phyloP scores from a whole-genome alignment of 176 grass and related monocot species.

The Oryza coarctata region DNA sequence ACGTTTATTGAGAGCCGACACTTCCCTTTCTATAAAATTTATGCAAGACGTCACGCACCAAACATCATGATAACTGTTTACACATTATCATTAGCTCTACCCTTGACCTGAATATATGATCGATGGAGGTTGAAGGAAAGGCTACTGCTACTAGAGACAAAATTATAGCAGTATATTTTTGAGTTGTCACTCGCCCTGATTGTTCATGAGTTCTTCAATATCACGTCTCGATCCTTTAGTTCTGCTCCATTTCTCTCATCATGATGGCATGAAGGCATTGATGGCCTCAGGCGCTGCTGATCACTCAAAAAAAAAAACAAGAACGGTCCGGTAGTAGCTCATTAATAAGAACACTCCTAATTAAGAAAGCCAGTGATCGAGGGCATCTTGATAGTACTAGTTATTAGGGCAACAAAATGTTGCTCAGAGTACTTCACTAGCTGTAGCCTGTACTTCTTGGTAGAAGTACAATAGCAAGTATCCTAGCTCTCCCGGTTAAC shows the following conservation, averaged over 20 bases:
- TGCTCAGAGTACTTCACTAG: not conserved
- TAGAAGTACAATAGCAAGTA: not conserved
- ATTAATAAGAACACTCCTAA: not conserved
- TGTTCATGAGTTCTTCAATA: constrained; percentile 33
- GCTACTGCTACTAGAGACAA: constrained; percentile 15
- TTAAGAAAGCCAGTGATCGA: not conserved
- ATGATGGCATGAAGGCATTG: constrained; percentile 26
- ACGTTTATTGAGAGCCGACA: not conserved
- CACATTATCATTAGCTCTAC: not conserved
- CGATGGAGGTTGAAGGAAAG: not conserved
- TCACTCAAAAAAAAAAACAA: not conserved
- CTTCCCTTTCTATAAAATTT: not conserved
- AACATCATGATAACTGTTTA: not conserved
- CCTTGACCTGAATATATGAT: not conserved
- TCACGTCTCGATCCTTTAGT: constrained; percentile 11
- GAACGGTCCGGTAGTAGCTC: not conserved
- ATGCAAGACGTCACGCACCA: not conserved
- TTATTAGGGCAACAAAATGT: not conserved
- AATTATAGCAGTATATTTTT: not conserved
- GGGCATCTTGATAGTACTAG: not conserved
- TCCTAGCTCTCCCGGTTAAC: not conserved
- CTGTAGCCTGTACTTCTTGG: too few species aligned
- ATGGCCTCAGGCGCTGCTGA: not conserved
- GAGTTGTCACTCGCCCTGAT: constrained; percentile 1
- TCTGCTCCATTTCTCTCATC: constrained; percentile 7